phyloP scores from a whole-genome alignment of 2,329 filamentous ascomycete species.

The Orbilia oligospora region DNA sequence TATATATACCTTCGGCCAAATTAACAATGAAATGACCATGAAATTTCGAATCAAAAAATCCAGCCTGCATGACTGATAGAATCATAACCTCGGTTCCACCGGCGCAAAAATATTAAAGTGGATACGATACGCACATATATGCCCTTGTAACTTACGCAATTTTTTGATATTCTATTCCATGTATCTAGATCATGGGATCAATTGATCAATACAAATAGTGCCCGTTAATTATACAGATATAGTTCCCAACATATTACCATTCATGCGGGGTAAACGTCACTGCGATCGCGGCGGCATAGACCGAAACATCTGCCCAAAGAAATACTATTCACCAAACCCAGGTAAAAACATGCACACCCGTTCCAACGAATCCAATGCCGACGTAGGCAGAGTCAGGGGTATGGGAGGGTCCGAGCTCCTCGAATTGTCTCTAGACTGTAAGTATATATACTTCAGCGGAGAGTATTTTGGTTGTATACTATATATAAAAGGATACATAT shows the following conservation, averaged over 20 bases:
- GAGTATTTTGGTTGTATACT: neutral
- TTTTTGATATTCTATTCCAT: too few species aligned
- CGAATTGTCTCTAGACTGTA: neutral
- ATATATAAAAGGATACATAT: neutral
- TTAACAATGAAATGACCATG: too few species aligned
- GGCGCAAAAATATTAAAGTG: neutral
- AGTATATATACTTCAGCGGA: neutral
- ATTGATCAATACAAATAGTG: too few species aligned
- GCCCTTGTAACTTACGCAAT: too few species aligned
- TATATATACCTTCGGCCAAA: too few species aligned
- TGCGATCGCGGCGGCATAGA: neutral
- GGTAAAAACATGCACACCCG: neutral
- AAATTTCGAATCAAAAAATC: too few species aligned
- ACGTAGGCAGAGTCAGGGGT: neutral
- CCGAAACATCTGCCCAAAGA: neutral
- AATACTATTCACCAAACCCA: neutral
- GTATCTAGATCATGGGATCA: neutral
- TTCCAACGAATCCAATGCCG: neutral
- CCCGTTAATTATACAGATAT: too few species aligned
- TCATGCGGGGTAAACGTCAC: conserved; percentile 3
- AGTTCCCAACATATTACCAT: too few species aligned
- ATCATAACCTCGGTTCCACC: neutral
- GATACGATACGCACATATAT: too few species aligned
- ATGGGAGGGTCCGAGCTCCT: neutral
- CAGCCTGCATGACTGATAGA: too few species aligned